phyloP scores from a whole-genome alignment of 2,329 filamentous ascomycete species.

The Thelonectria rubi region DNA sequence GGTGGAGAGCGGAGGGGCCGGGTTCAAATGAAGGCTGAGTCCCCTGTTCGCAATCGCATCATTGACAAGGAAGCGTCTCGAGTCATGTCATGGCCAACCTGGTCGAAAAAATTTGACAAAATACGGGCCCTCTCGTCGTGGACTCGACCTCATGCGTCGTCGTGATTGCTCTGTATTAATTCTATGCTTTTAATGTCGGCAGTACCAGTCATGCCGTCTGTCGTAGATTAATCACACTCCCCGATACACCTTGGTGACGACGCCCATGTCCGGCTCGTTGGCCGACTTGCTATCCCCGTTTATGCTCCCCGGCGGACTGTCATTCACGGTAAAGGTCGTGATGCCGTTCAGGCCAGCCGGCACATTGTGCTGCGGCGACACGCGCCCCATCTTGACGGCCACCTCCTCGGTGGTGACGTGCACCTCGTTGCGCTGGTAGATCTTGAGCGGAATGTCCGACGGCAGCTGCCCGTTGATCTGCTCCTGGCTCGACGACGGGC shows the following conservation, averaged over 20 bases:
- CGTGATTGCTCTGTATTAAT: too few relatives aligned
- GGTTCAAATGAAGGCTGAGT: too few relatives aligned
- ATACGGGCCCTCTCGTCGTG: too few relatives aligned
- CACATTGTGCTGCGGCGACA: background rate
- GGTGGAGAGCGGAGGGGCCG: too few relatives aligned
- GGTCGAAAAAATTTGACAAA: background rate
- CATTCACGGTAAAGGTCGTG: constrained; percentile 1
- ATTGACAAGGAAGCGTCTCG: background rate
- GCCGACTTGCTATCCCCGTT: constrained; percentile 24
- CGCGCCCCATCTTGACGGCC: background rate
- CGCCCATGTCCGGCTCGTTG: constrained; percentile 36
- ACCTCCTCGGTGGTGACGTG: constrained; percentile 38
- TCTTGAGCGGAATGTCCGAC: constrained; percentile 47
- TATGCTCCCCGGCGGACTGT: constrained; percentile 9
- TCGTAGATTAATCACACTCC: constrained; percentile 24
- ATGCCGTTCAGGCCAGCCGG: constrained; percentile 1
- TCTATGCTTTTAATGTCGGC: too few relatives aligned
- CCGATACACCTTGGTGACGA: constrained; percentile 40
- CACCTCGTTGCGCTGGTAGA: constrained; percentile 51
- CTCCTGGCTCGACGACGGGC: constrained; percentile 48
- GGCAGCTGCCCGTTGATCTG: constrained; percentile 46
- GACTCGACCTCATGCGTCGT: too few relatives aligned
- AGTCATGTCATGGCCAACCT: background rate
- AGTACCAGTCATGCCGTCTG: too few relatives aligned
- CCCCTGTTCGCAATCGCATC: too few relatives aligned